Conservation (phyloP, 2,329 filamentous ascomycete genomes). For the Mollisia scopiformis region DNA sequence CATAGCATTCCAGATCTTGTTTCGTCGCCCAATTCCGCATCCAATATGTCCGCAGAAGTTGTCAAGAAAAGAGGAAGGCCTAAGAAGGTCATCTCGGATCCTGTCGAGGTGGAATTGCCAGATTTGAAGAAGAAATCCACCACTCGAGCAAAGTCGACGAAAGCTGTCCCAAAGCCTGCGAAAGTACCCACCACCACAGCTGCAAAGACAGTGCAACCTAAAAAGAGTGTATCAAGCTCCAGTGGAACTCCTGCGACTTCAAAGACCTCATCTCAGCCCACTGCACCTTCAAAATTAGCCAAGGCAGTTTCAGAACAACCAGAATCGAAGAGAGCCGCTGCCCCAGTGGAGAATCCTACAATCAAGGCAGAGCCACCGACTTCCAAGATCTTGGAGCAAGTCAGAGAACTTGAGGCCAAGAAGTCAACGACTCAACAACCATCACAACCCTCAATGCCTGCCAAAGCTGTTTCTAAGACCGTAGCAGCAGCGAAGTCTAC, state of each 20-base stretch:
- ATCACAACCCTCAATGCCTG: background rate
- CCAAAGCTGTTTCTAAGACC: background rate
- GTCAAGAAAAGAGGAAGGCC: conserved; percentile 36
- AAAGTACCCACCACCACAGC: background rate
- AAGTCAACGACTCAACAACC: background rate
- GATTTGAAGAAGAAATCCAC: conserved; percentile 22
- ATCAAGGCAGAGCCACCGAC: background rate
- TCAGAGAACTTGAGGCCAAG: background rate
- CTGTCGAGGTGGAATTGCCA: conserved; percentile 22
- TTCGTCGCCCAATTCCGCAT: background rate
- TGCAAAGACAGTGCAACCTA: conserved; percentile 14
- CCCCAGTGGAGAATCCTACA: background rate
- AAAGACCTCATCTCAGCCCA: background rate
- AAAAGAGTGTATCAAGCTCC: conserved; percentile 15
- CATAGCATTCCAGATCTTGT: background rate
- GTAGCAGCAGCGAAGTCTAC: background rate
- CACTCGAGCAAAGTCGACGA: conserved; percentile 31
- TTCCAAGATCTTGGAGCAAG: background rate
- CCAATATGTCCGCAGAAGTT: conserved; percentile 29
- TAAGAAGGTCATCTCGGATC: conserved; percentile 33
- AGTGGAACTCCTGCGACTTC: background rate
- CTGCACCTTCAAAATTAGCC: background rate
- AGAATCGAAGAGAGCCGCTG: background rate
- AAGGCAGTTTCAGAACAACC: background rate
- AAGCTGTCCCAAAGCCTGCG: conserved; percentile 19